These are phyloP conservation scores for Casuarina equisetifolia DNA, from an alignment of 306 rosid species.

Conservation along the genomic window DNA sequence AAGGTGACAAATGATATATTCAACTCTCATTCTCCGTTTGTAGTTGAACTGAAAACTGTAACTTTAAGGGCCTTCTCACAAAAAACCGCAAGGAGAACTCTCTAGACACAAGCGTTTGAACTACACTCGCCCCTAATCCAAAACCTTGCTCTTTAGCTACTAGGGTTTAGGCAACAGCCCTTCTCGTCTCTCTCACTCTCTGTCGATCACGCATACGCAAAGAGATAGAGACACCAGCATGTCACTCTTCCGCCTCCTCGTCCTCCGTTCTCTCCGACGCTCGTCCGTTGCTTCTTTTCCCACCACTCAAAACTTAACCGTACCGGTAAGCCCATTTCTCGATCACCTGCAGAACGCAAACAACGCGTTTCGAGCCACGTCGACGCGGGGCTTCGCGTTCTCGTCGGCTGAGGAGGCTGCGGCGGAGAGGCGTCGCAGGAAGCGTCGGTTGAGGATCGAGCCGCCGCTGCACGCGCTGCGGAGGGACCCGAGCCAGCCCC, in stretches of 20 bases:
- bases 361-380: not conserved
- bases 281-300: conserved; percentile 9
- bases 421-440: conserved; percentile 87
- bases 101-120: too few relatives aligned
- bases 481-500: conserved; percentile 50
- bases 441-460: conserved; percentile 88
- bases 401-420: conserved; percentile 97
- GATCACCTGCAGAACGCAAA: not conserved
- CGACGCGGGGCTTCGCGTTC: conserved; percentile 50
- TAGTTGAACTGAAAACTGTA: too few relatives aligned
- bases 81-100: too few relatives aligned
- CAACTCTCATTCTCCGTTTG: too few relatives aligned
- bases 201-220: not conserved
- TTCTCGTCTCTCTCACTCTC: not conserved
- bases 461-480: conserved; percentile 87
- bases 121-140: too few relatives aligned
- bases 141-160: not conserved
- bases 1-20: too few relatives aligned
- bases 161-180: conserved; percentile 25
- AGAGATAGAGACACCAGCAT: conserved; percentile 20
- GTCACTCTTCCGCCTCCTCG: conserved; percentile 61
- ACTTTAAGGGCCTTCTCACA: too few relatives aligned
- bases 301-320: conserved; percentile 9
- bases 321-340: conserved; percentile 15
- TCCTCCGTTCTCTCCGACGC: conserved; percentile 61